Base-by-base conservation (phyloP, 1,139 yeast genomes). In the Blastobotrys proliferans region DNA sequence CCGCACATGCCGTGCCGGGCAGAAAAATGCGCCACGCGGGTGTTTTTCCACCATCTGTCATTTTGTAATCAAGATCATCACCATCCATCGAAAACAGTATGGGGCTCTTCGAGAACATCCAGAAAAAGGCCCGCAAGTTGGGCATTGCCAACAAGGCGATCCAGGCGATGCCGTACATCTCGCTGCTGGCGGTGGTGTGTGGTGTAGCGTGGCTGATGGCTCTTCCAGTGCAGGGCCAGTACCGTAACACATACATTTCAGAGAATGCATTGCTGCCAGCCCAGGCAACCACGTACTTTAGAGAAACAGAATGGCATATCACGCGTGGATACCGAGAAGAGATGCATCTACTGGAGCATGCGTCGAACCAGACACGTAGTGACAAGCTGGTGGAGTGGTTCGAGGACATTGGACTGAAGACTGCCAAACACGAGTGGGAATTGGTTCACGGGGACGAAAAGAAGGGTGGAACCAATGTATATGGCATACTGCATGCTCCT, bases 251-350 rank as follows among this genome's bases (percentile, higher is more conserved):
- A 5, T 92, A 92, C 60, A 84, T 90, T 17, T 83, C 95, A 6
- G 99, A 94, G 61, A 94, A 92, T 65, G 99, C 99, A 27, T 70
- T 94, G 61, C 81, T 94, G 85, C 97, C 98, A 10, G 90, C 94
- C 0, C 97, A 92, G 61, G 97, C 92, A 2, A 83, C 82, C 54
- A 83, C 95, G 14, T 88, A 87, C 60, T 94, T 87, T 62, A 72
- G 97, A 46, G 97, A 90, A 55, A 80, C 92, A 40, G 98, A 92
- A 58, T 92, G 97, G 97, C 87, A 90, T 57, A 71, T 85, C 44
- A 79, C 88, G 20, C 69, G 97, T 46, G 98, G 97, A 0, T 88
- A 82, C 60, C 72, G 96, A 48, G 74, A 73, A 34, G 86, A 81
- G 64, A 56, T 74, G 59, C 64, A 72, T 58, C 47, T 54, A 48